A percentile compares a stretch with the other conserved stretches of the same genome.
Evolutionary conservation across 305 asterid genomes (phyloP).

Genomic region (Solanum hybrid): DNA sequence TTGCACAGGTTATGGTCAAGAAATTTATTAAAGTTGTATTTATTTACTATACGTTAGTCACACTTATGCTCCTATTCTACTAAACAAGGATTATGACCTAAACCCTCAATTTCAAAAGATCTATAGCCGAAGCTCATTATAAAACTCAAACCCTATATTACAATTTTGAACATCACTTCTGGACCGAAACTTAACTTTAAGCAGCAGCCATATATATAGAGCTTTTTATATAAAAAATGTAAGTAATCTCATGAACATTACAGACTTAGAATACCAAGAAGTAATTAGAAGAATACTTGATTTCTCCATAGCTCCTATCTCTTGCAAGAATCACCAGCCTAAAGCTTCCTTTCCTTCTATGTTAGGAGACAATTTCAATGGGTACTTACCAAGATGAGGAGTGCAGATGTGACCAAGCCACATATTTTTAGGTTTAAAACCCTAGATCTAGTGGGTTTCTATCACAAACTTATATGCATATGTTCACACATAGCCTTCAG

Average conservation of each 20-base stretch:
- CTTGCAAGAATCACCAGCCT: background rate
- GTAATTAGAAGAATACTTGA: background rate
- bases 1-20: background rate
- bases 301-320: background rate
- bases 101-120: background rate
- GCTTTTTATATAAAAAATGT: background rate
- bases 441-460: background rate
- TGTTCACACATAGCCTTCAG: background rate
- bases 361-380: background rate
- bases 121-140: background rate
- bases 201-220: background rate
- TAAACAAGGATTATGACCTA: background rate
- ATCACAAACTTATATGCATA: background rate
- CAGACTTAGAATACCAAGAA: background rate
- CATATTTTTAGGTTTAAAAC: background rate
- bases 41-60: background rate
- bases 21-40: background rate
- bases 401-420: background rate
- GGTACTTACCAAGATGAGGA: background rate
- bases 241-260: background rate
- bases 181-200: background rate
- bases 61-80: background rate
- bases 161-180: background rate
- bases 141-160: background rate
- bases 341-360: background rate